These are phyloP conservation scores for Tetradesmus lagerheimii DNA, from an alignment of 139 green algal species.

Conservation along the genomic window DNA sequence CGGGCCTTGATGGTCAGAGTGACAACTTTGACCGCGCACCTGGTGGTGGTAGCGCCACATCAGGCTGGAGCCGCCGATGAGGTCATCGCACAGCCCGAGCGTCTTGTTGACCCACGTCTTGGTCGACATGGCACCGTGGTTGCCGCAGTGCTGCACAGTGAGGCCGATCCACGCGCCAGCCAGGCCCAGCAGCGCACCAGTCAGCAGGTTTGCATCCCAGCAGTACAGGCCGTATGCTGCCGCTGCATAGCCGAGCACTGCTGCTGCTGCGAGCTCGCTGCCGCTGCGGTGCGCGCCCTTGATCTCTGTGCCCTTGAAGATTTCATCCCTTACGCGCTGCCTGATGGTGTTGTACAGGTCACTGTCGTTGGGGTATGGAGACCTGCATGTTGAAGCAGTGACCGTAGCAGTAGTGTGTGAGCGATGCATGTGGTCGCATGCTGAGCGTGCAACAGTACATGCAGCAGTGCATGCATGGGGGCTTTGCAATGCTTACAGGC, in stretches of 20 bases:
- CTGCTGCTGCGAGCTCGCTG: constrained; percentile 72
- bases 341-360: constrained; percentile 77
- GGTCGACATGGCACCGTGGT: constrained; percentile 93
- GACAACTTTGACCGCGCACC: constrained; percentile 41
- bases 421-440: neutral
- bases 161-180: constrained; percentile 86
- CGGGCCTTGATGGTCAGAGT: no score
- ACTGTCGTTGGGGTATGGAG: constrained; percentile 84
- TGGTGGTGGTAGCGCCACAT: constrained; percentile 93
- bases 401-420: neutral
- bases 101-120: constrained; percentile 79
- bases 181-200: constrained; percentile 76
- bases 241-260: constrained; percentile 72
- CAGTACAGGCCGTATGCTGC: constrained; percentile 72
- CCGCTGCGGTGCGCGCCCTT: constrained; percentile 81
- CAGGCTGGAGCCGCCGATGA: constrained; percentile 84
- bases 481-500: no score
- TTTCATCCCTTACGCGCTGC: constrained; percentile 81
- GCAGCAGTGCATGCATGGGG: no score
- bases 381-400: neutral
- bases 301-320: constrained; percentile 82
- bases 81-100: constrained; percentile 78
- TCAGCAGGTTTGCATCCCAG: constrained; percentile 62
- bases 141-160: constrained; percentile 77
- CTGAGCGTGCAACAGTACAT: no score